Evolutionary conservation across 306 rosid genomes (phyloP).

Genomic region (Lathyrus tuberosus): DNA sequence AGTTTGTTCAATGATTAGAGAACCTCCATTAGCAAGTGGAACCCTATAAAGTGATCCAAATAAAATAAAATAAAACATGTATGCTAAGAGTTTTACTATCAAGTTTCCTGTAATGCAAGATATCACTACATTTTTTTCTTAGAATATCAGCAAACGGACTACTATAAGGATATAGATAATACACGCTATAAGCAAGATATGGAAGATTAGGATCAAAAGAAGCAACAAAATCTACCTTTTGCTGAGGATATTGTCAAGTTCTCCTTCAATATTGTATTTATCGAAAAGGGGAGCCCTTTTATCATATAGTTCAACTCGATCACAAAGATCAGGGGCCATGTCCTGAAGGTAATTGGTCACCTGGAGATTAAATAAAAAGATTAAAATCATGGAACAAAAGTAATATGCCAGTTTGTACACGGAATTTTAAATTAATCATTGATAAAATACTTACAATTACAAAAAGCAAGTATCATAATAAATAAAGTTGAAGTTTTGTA

Average conservation of each 20-base stretch:
- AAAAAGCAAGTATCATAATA: slow-evolving; percentile 15
- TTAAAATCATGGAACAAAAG: slow-evolving; percentile 19
- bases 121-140: not conserved
- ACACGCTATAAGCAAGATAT: slow-evolving; percentile 22
- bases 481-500: slow-evolving; percentile 9
- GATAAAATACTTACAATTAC: slow-evolving; percentile 18
- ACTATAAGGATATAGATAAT: not conserved
- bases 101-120: slow-evolving; percentile 23
- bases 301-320: slow-evolving; percentile 75
- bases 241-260: slow-evolving; percentile 82
- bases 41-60: slow-evolving; percentile 61
- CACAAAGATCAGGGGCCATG: slow-evolving; percentile 93
- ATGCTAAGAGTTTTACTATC: slow-evolving; percentile 18
- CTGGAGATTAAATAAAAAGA: slow-evolving; percentile 51
- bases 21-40: slow-evolving; percentile 90
- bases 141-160: slow-evolving; percentile 23
- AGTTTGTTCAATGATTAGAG: slow-evolving; percentile 93
- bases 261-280: slow-evolving; percentile 87
- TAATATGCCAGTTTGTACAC: slow-evolving; percentile 19
- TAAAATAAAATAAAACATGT: slow-evolving; percentile 25
- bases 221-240: slow-evolving; percentile 64
- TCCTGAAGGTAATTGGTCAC: slow-evolving; percentile 98
- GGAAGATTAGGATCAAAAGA: slow-evolving; percentile 29
- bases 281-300: slow-evolving; percentile 85
- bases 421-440: slow-evolving; percentile 28